Percentiles rank a stretch among this genome's conserved stretches.
Evolutionary conservation across 2,329 filamentous ascomycete species (phyloP).

Genomic region (Penicillium aurantiogriseum): DNA sequence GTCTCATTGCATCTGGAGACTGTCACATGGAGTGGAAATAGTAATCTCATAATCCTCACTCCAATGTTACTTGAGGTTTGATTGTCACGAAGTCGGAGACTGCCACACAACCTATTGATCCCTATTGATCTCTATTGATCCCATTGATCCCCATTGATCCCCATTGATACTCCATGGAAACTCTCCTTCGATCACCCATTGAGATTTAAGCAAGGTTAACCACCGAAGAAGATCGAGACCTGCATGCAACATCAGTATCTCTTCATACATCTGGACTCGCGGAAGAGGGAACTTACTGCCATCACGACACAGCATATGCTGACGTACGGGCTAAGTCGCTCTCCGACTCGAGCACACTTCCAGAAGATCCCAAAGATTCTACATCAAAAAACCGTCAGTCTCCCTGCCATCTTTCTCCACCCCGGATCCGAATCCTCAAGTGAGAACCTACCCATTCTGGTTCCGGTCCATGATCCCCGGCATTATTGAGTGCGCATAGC

Average conservation of each 20-base stretch:
- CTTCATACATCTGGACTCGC: neutral
- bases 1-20: conserved; percentile 1
- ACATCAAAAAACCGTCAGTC: conserved; percentile 7
- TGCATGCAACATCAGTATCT: conserved; percentile 13
- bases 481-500: conserved; percentile 88
- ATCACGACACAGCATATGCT: conserved; percentile 90
- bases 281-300: conserved; percentile 64
- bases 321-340: conserved; percentile 91
- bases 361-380: conserved; percentile 85
- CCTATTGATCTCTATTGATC: neutral
- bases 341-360: conserved; percentile 91
- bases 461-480: conserved; percentile 88
- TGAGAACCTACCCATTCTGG: conserved; percentile 71
- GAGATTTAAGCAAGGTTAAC: conserved; percentile 18
- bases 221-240: conserved; percentile 41
- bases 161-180: neutral
- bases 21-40: neutral
- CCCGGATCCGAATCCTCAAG: neutral
- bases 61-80: neutral
- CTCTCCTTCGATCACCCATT: neutral
- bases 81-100: neutral
- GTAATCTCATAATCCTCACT: neutral
- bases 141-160: neutral
- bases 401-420: neutral
- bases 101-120: neutral